These are phyloP conservation scores for Lasiodiplodia citricola DNA, from an alignment of 2,329 filamentous ascomycete species.

Conservation along the genomic window DNA sequence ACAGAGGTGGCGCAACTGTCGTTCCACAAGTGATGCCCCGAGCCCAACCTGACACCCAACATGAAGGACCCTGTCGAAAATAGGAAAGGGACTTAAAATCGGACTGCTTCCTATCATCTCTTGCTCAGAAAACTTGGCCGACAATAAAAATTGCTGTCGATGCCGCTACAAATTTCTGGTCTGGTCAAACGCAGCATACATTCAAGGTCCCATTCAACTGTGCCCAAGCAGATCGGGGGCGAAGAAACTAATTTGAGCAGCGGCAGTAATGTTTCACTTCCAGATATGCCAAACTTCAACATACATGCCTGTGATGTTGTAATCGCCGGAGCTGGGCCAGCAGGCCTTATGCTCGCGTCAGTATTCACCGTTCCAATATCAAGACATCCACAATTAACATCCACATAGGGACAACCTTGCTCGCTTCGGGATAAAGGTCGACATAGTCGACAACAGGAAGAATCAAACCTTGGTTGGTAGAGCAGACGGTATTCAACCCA, in stretches of 20 bases:
- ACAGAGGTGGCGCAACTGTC: background rate
- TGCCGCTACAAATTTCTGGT: background rate
- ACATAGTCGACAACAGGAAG: constrained; percentile 70
- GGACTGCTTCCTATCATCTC: background rate
- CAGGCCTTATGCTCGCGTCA: constrained; percentile 51
- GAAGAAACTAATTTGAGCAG: background rate
- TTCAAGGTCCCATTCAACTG: background rate
- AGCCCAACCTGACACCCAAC: background rate
- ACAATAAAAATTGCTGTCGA: background rate
- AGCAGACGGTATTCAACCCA: constrained; percentile 76
- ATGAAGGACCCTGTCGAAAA: background rate
- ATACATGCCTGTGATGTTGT: constrained; percentile 45
- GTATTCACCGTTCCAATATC: constrained; percentile 25
- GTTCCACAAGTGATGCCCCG: background rate
- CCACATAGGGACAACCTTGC: constrained; percentile 59
- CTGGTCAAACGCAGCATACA: background rate
- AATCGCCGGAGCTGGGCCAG: constrained; percentile 50
- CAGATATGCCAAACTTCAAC: background rate
- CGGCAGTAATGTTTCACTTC: background rate
- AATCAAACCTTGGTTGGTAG: constrained; percentile 71
- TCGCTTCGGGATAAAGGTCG: constrained; percentile 68
- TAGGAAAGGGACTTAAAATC: background rate
- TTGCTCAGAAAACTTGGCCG: background rate
- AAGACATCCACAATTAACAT: constrained; percentile 21
- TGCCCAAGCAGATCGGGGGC: background rate